Base-by-base conservation (phyloP, 495 filamentous ascomycete genomes). In the Annulohypoxylon nitens region DNA sequence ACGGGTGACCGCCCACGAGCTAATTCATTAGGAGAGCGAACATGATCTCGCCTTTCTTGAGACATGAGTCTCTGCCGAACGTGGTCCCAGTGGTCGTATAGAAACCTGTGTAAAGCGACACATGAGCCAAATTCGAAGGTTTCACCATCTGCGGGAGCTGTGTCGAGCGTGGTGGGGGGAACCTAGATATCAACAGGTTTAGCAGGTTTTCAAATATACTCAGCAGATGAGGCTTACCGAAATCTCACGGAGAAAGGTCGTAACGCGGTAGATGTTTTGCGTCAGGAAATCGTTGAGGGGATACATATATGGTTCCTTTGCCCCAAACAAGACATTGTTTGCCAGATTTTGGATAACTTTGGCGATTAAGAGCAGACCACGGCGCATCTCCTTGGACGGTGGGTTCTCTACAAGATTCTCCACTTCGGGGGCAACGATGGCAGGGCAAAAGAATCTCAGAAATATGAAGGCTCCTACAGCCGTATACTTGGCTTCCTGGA, bases 401-500 rank as follows among this genome's bases (percentile, higher is more conserved):
- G 87, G 69, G 12, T 78, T 80, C 33, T 80, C 73, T 18, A 90
- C 86, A n/a, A 91, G 81, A 4, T 88, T 88, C 75, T 91, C 89
- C 7, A 82, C 86, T 76, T 91, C 89, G 0, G 89, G 89, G 2
- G 89, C 87, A 9, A 91, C 89, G 67, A 91, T 91, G 14, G 89
- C 89, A 20, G 89, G 89, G 64, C 89, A 91, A 73, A 91, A 91
- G 81, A 91, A 91, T 12, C 89, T 85, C 16, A 91, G 80, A 72
- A 91, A 91, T 62, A 91, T 89, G 74, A 91, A 91, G 0, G 89
- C 88, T 1, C 89, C 89, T 39, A 91, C 89, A 37, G 89, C 89
- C 2, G 89, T 91, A 71, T 89, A 91, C 77, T 90, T 91, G n/a
- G 89, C 89, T 20, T 91, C 89, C 12, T 86, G 87, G 63, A 90